A percentile compares a stretch with the other conserved stretches of the same genome.
Evolutionary conservation across 2,329 filamentous ascomycete species (phyloP).

Genomic region (Sporothrix protearum): DNA sequence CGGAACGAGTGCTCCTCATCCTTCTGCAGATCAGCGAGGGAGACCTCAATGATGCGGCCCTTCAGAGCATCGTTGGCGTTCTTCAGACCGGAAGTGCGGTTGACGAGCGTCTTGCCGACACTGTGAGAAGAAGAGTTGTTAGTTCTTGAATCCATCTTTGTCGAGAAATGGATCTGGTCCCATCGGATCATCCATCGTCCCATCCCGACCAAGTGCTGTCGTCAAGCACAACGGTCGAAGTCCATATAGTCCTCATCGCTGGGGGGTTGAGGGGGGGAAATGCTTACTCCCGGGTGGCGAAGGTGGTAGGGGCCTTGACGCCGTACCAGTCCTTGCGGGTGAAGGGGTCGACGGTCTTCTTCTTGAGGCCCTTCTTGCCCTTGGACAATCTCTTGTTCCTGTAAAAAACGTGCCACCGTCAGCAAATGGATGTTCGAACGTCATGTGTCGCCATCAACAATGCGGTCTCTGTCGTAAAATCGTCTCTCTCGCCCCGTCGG

Average conservation of each 20-base stretch:
- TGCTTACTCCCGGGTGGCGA: conserved; percentile 92
- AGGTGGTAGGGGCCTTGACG: conserved; percentile 95
- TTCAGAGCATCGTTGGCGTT: conserved; percentile 99
- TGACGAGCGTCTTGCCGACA: conserved; percentile 99
- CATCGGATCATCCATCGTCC: not conserved
- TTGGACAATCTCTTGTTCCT: conserved; percentile 99
- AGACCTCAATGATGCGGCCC: conserved; percentile 98
- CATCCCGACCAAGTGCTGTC: not conserved
- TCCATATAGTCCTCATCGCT: not conserved
- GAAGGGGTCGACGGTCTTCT: conserved; percentile 97
- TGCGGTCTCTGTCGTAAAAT: not conserved
- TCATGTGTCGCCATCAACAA: not conserved
- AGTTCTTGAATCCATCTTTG: not conserved
- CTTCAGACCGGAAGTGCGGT: conserved; percentile 99
- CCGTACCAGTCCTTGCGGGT: conserved; percentile 99
- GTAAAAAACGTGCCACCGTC: conserved; percentile 22
- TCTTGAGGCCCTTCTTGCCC: conserved; percentile 99
- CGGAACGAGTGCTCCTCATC: conserved; percentile 99
- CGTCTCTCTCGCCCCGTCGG: not conserved
- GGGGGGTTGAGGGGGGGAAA: not conserved
- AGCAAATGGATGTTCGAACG: conserved; percentile 1
- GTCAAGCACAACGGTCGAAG: not conserved
- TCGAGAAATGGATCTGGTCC: no score
- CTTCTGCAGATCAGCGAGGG: conserved; percentile 97
- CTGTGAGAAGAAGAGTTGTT: conserved; percentile 46